A percentile compares a stretch with the other conserved stretches of the same genome.
Conservation (phyloP, 2,329 filamentous ascomycete species). For the Parafenestella ontariensis region DNA sequence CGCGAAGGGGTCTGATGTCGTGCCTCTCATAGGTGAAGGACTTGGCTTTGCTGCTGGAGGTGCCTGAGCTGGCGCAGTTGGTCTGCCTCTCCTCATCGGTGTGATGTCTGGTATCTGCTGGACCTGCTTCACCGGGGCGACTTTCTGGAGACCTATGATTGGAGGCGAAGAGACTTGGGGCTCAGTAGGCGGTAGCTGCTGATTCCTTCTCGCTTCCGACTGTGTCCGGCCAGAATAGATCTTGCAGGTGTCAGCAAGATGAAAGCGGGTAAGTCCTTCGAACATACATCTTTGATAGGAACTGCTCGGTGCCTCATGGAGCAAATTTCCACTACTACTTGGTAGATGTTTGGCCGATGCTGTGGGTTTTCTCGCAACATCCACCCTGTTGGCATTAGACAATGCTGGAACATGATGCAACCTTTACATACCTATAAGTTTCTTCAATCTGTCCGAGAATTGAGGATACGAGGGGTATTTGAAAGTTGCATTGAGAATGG, state of each 20-base stretch:
- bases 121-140: slow-evolving; percentile 74
- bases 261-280: neutral
- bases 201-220: slow-evolving; percentile 68
- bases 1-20: slow-evolving; percentile 84
- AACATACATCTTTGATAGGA: slow-evolving; percentile 82
- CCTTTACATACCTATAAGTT: slow-evolving; percentile 77
- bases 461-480: slow-evolving; percentile 86
- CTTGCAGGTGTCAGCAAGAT: slow-evolving; percentile 40
- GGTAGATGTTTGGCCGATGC: slow-evolving; percentile 88
- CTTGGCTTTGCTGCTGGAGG: slow-evolving; percentile 60
- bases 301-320: slow-evolving; percentile 85
- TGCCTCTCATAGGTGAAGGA: slow-evolving; percentile 73
- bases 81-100: slow-evolving; percentile 89
- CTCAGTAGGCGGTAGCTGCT: slow-evolving; percentile 65
- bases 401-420: neutral
- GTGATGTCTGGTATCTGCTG: slow-evolving; percentile 84
- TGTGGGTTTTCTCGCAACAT: slow-evolving; percentile 89
- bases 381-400: slow-evolving; percentile 63
- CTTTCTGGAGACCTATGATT: slow-evolving; percentile 80
- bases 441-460: slow-evolving; percentile 90
- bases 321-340: slow-evolving; percentile 86
- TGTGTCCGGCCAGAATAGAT: slow-evolving; percentile 64
- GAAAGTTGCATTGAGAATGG: slow-evolving; percentile 94
- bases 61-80: slow-evolving; percentile 61
- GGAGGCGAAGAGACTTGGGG: slow-evolving; percentile 62